phyloP scores from a whole-genome alignment of 805 yeast genomes.

The Kluyveromyces dobzhanskii region DNA sequence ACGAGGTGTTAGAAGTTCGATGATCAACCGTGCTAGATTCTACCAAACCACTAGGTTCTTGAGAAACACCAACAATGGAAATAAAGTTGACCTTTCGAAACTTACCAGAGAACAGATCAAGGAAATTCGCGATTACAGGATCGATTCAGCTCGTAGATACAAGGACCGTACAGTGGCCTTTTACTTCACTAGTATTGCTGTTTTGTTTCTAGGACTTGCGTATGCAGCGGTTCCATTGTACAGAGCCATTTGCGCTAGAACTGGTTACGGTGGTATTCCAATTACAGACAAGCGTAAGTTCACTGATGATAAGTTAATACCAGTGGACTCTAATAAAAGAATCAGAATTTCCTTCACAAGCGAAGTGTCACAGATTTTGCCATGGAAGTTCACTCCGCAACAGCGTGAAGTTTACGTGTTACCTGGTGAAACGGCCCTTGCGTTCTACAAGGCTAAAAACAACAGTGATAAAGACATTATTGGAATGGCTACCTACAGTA shows the following conservation, averaged over 20 bases:
- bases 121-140: conserved; percentile 14
- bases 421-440: conserved; percentile 97
- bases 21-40: not conserved
- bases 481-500: conserved; percentile 98
- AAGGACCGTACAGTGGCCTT: conserved; percentile 50
- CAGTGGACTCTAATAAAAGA: conserved; percentile 77
- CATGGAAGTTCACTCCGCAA: conserved; percentile 93
- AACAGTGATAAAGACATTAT: conserved; percentile 79
- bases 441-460: conserved; percentile 89
- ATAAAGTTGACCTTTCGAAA: conserved; percentile 15
- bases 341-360: conserved; percentile 83
- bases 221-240: conserved; percentile 92
- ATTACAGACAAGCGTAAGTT: conserved; percentile 75
- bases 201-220: conserved; percentile 66
- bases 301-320: conserved; percentile 79
- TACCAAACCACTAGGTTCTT: not conserved
- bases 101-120: conserved; percentile 21
- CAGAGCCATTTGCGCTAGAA: conserved; percentile 83
- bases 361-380: conserved; percentile 81
- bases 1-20: not conserved
- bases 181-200: conserved; percentile 59
- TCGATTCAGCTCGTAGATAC: conserved; percentile 19
- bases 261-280: conserved; percentile 95
- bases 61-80: not conserved
- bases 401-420: conserved; percentile 86